These are phyloP conservation scores for Hippophae rhamnoides DNA, from an alignment of 306 rosid species.

Conservation along the genomic window DNA sequence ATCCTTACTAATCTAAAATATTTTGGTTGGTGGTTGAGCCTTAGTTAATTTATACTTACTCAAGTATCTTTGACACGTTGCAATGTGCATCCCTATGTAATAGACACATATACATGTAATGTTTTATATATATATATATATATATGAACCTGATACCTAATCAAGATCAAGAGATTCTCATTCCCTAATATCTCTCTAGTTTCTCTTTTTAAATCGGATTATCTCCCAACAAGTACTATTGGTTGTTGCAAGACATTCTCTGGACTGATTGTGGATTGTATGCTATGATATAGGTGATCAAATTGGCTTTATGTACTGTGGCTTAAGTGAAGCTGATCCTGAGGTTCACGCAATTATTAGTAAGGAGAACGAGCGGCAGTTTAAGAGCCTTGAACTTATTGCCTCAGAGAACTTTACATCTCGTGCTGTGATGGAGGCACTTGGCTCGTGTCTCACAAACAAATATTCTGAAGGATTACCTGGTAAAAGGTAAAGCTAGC, in stretches of 20 bases:
- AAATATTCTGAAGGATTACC: constrained; percentile 95
- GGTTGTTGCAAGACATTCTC: not conserved
- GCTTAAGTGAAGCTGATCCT: constrained; percentile 76
- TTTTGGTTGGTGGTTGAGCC: no score
- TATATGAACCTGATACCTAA: no score
- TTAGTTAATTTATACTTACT: no score
- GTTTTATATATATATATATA: no score
- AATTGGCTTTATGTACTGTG: constrained; percentile 49
- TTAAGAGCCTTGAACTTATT: constrained; percentile 90
- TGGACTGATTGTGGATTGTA: constrained; percentile 9
- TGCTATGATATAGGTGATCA: constrained; percentile 32
- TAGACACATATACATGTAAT: not conserved
- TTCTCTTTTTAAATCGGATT: no score
- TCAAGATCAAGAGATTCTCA: no score
- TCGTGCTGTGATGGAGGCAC: constrained; percentile 97
- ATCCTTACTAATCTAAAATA: no score
- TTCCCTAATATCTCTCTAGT: no score
- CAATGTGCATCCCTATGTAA: no score
- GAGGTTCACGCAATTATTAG: constrained; percentile 55
- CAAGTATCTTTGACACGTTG: no score
- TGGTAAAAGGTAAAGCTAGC: constrained; percentile 62
- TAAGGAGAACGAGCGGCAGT: constrained; percentile 76
- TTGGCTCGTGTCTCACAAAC: constrained; percentile 92
- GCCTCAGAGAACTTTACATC: constrained; percentile 94
- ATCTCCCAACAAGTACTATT: not conserved